phyloP scores from a whole-genome alignment of 352 stramenopile genomes.

The Pythium aristosporum region DNA sequence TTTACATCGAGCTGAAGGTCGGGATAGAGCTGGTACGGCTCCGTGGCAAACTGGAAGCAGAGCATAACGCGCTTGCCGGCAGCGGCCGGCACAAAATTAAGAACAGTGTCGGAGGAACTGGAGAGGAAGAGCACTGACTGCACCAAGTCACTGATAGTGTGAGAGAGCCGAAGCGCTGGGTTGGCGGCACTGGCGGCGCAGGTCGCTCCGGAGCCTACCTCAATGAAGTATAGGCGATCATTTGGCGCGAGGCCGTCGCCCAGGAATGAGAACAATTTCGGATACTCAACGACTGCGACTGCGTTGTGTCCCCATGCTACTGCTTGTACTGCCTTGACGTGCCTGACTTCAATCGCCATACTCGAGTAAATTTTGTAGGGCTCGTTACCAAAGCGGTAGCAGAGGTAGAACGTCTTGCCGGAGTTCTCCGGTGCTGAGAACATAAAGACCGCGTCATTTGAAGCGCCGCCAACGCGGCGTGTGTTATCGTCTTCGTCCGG shows the following conservation, averaged over 20 bases:
- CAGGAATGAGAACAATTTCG: conserved; percentile 48
- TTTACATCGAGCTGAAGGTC: conserved; percentile 47
- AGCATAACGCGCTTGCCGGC: conserved; percentile 42
- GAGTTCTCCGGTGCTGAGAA: conserved; percentile 39
- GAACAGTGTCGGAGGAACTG: conserved; percentile 11
- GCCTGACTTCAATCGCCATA: conserved; percentile 47
- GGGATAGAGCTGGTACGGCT: conserved; percentile 59
- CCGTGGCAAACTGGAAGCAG: conserved; percentile 62
- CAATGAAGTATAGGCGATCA: conserved; percentile 63
- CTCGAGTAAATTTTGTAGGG: conserved; percentile 51
- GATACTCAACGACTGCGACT: conserved; percentile 48
- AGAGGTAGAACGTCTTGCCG: conserved; percentile 58
- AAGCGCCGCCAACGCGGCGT: conserved; percentile 24
- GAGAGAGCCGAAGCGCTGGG: conserved; percentile 29
- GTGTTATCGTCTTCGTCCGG: conserved; percentile 49
- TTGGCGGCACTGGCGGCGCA: conserved; percentile 42
- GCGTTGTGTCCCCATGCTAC: conserved; percentile 31
- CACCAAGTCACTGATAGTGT: conserved; percentile 33
- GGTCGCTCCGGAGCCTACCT: conserved; percentile 30
- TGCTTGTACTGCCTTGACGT: conserved; percentile 36
- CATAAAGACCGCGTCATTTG: conserved; percentile 23
- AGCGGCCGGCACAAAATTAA: conserved; percentile 39
- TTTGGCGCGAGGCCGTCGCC: conserved; percentile 52
- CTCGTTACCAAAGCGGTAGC: conserved; percentile 70
- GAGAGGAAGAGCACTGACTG: conserved; percentile 46